These are phyloP conservation scores for Fereydounia khargensis DNA, from an alignment of 1,284 basidiomycete genomes.

Conservation along the genomic window DNA sequence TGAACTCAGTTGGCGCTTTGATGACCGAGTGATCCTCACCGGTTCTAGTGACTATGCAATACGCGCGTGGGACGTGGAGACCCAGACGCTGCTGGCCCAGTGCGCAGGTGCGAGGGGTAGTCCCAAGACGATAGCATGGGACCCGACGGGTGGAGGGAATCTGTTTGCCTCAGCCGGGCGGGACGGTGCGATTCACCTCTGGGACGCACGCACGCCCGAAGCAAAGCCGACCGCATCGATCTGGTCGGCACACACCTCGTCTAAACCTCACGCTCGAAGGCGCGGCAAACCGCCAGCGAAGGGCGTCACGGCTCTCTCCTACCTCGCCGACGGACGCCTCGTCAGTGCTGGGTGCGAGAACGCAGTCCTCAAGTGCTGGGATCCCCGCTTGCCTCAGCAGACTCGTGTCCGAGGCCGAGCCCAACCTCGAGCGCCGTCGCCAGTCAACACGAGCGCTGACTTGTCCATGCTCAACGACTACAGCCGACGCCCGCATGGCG, in stretches of 20 bases:
- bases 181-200: conserved; percentile 50
- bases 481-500: conserved; percentile 40
- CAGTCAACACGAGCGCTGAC: conserved; percentile 8
- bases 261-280: background rate
- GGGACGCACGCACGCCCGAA: conserved; percentile 27
- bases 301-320: conserved; percentile 45
- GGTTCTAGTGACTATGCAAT: conserved; percentile 49
- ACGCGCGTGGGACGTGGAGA: conserved; percentile 48
- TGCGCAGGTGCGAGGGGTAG: conserved; percentile 42
- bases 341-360: conserved; percentile 44
- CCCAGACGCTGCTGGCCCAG: conserved; percentile 18
- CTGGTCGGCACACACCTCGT: conserved; percentile 33
- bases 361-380: conserved; percentile 51
- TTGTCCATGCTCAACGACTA: conserved; percentile 12
- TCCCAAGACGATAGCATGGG: conserved; percentile 46
- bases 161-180: conserved; percentile 47
- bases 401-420: no score
- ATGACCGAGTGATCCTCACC: conserved; percentile 41
- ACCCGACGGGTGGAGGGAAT: conserved; percentile 34
- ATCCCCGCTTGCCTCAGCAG: no score
- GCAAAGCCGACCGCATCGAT: conserved; percentile 30
- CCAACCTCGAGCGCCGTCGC: background rate
- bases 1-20: conserved; percentile 45
- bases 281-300: conserved; percentile 5
- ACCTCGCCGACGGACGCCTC: conserved; percentile 35